Percentiles rank a stretch among this genome's conserved stretches.
These are phyloP conservation scores for Apiospora pterosperma DNA, from an alignment of 2,329 filamentous ascomycete species.

Conservation along the genomic window DNA sequence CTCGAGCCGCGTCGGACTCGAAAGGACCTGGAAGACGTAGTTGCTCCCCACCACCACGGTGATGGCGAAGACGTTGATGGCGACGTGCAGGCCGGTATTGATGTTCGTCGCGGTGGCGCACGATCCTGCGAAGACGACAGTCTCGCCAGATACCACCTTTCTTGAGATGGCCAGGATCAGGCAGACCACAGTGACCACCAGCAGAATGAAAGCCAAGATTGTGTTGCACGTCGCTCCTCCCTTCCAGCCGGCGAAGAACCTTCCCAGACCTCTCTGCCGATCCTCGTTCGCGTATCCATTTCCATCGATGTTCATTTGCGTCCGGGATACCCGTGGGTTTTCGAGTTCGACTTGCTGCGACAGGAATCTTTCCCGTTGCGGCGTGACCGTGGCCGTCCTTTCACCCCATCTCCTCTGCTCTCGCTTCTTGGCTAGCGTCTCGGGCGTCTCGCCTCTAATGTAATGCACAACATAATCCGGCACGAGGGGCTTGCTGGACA, in stretches of 20 bases:
- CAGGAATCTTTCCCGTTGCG: constrained; percentile 22
- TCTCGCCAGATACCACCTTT: constrained; percentile 30
- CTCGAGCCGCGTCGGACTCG: constrained; percentile 49
- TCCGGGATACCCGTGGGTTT: constrained; percentile 24
- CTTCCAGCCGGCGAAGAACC: constrained; percentile 42
- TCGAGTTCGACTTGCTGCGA: constrained; percentile 35
- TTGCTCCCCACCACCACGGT: constrained; percentile 46
- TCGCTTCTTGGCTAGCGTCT: constrained; percentile 45
- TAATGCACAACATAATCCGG: constrained; percentile 56
- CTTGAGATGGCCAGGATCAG: constrained; percentile 34
- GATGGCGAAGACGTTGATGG: constrained; percentile 41
- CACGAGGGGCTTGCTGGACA: constrained; percentile 40
- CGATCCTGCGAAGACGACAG: constrained; percentile 34
- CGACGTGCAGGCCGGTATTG: constrained; percentile 39
- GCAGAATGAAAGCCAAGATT: constrained; percentile 34
- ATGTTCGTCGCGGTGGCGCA: constrained; percentile 34
- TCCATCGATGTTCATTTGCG: constrained; percentile 15
- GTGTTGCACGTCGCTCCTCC: constrained; percentile 43
- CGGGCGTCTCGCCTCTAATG: constrained; percentile 52
- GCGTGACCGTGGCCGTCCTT: constrained; percentile 28
- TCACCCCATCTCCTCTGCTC: constrained; percentile 31
- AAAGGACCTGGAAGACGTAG: constrained; percentile 52
- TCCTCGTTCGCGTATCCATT: constrained; percentile 21
- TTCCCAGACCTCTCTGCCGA: constrained; percentile 24
- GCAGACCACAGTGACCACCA: constrained; percentile 34